Base-by-base conservation (phyloP, 2,329 filamentous ascomycete genomes). In the Clonostachys rhizophaga region DNA sequence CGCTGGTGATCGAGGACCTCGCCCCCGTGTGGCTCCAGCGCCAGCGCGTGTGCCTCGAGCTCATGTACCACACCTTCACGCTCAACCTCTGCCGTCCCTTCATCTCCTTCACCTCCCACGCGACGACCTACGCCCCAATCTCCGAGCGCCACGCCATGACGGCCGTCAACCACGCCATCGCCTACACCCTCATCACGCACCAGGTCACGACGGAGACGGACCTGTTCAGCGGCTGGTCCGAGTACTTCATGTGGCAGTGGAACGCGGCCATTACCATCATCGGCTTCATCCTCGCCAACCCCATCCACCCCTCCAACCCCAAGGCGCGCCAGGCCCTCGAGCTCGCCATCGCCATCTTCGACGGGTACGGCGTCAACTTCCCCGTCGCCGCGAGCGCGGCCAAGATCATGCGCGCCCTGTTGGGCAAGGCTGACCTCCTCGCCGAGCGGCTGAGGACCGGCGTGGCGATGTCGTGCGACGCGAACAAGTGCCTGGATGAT, bases 1-100 rank as follows among this genome's bases (percentile, higher is more conserved):
- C 49, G 1, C 48, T 64, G 8, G 49, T 62, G 18, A 52, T 64
- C 14, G 53, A 54, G 14, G 53, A 51, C 34, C 66, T 65, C 35
- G 60, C 62, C 2, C 69, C 71, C 4, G 48, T 62, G 3, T 74
- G 71, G 70, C 55, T 74, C 4, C 69, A 72, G 49, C 63, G 58
- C 11, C 60, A 64, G 34, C 69, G 70, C 3, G 52, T 75, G 1
- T 54, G 69, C 6, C 58, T 75, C 1, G 71, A 75, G 48, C 52
- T 72, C 1, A 55, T 66, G 18, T 74, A 74, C 44, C 70, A 74
- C 48, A 64, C 64, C 30, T 52, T 71, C 2, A 57, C 48, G 34
- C 59, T 66, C 13, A 65, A 64, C 47, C 56, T 73, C 3, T 67
- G 64, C 45, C 62, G 70, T 9, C 63, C 66, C 0, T 69, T 71